Base-by-base conservation (phyloP, 805 yeast genomes). In the Wickerhamomyces ciferrii region DNA sequence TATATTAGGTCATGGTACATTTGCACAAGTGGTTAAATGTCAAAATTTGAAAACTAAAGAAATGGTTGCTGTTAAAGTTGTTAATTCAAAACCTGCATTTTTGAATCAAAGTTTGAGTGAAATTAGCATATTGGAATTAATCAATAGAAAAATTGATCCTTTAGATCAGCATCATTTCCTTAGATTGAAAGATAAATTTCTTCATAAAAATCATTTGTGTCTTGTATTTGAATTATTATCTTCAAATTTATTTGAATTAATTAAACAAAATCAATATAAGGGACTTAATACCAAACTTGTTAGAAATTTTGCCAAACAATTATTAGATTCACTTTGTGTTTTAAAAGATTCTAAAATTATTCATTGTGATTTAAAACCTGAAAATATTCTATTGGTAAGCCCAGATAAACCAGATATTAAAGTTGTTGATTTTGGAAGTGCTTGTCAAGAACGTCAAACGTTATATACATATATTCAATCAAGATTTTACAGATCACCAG, bases 361-460 rank as follows among this genome's bases (percentile, higher is more conserved):
- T 39, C 99, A 94, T 62, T 94, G 99, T 68, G 99, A 94, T 67
- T 71, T 94, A 61, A 94, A 94, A 63, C 99, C 99, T 0, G 99
- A 94, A 59, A 94, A 94, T 63, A 90, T 94, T 42, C 68, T 94
- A 45, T 69, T 94, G 29, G 79, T 86, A 44, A 79, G 83, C 43
- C 83, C 90, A 5, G 95, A 89, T 62, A 59, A 58, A 45, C 61
- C 64, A 21, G 87, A 83, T 39, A 79, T 94, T 54, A 94, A 94
- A 65, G 85, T 94, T 39, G 92, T 94, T 57, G 99, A 94, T 69
- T 94, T 92, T 69, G 98, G 98, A 1, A 82, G 94, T 2, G 96
- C 98, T 0, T 91, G 98, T 62, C 92, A 88, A 61, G 96, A 92
- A 51, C 72, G 90, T 46, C 92, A 90, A 56, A 87, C 96, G 1